Base-by-base conservation (phyloP, 495 filamentous ascomycete genomes). In the Ramalina intermedia region DNA sequence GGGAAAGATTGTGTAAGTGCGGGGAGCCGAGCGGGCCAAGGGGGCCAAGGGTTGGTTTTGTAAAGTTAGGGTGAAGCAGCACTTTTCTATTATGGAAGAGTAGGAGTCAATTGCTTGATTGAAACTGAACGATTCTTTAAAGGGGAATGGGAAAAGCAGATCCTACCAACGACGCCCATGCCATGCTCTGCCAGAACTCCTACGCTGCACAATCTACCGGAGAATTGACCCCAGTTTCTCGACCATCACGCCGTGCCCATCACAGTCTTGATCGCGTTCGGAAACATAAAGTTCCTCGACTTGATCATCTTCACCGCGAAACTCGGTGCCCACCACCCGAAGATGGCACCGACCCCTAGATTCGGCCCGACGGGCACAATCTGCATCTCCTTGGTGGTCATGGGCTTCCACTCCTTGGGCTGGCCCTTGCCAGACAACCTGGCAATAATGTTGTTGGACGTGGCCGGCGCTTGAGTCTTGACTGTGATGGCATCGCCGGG, bases 361-460 rank as follows among this genome's bases (percentile, higher is more conserved):
- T 45, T 51, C 13, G 59, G 55, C 24, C 59, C 59, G n/a, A 61
- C 29, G 27, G 59, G 59, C 41, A 61, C 54, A 7, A 67, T 5
- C 37, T 69, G 37, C 40, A 58, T 58, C 4, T 51, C 62, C 18
- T 59, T 60, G 14, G 55, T 61, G 14, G 57, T 56, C 40, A 67
- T 61, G 39, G 54, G 57, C 45, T 60, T 59, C 45, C 63, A 55
- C 3, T 17, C 35, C 3, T 49, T 40, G n/a, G 17, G 12, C 44
- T 57, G 20, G 5, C 37, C 42, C 37, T 49, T 47, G 21, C 20
- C 24, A 47, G 55, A 43, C 4, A 61, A 24, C 5, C 54, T 54
- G 5, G 46, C 40, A 3, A 56, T 45, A n/a, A 61, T 43, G 14
- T 56, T 56, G 16, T 39, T 46, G 21, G 14, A 29, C 1, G 56